Conservation (phyloP, 139 green algal species). For the Raphidocelis subcapitata region DNA sequence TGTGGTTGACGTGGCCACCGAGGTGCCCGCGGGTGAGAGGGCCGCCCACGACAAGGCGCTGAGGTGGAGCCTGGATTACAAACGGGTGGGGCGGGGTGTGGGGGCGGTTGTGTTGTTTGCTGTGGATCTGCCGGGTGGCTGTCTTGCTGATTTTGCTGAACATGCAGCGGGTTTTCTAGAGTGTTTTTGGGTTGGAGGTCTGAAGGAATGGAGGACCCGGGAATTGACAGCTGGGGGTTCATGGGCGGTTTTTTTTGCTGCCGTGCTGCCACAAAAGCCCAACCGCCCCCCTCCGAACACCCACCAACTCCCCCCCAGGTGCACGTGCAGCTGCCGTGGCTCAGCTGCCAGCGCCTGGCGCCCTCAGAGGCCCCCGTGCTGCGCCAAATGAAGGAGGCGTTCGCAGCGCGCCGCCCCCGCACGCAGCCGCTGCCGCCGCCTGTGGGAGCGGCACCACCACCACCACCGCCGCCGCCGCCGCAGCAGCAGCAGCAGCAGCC, state of each 20-base stretch:
- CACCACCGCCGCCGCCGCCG: neutral
- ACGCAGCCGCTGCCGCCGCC: neutral
- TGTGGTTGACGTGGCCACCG: conserved; percentile 32
- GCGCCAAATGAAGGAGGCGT: conserved; percentile 30
- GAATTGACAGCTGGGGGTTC: conserved; percentile 8
- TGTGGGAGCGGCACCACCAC: neutral
- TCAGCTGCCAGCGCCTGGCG: conserved; percentile 43
- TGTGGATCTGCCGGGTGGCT: neutral
- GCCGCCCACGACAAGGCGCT: neutral
- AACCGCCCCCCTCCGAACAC: too few species aligned
- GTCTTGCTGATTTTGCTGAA: too few species aligned
- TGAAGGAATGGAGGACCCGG: too few species aligned
- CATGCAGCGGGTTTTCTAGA: too few species aligned
- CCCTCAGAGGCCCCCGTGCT: conserved; percentile 45
- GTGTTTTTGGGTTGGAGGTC: too few species aligned
- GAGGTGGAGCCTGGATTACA: neutral
- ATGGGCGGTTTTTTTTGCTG: conserved; percentile 1
- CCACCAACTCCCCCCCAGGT: neutral
- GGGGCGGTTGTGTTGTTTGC: neutral
- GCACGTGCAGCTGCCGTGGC: conserved; percentile 61
- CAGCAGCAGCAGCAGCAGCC: conserved; percentile 8
- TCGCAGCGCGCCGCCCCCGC: neutral
- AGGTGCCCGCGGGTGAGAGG: conserved; percentile 15
- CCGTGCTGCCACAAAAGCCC: too few species aligned
- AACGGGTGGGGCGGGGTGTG: neutral